Conservation (phyloP, 148 eudicot genomes). For the Nyssa sinensis region DNA sequence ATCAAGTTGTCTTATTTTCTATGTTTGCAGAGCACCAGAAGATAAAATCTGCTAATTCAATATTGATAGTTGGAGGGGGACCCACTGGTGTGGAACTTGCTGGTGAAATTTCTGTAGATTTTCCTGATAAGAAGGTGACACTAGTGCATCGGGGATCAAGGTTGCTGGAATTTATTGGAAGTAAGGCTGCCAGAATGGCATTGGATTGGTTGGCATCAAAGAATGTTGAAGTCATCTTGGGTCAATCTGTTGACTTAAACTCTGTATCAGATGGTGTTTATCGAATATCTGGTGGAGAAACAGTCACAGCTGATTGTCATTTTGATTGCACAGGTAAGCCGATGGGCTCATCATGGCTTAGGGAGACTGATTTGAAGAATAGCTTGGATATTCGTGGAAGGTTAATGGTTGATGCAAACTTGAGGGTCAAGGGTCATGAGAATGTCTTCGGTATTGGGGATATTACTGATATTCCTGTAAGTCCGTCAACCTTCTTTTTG, state of each 20-base stretch:
- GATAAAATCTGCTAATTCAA: constrained; percentile 35
- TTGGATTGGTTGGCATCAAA: constrained; percentile 45
- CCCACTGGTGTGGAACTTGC: constrained; percentile 67
- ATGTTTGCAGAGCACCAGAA: constrained; percentile 31
- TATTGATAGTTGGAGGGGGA: constrained; percentile 59
- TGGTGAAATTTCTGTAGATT: constrained; percentile 47
- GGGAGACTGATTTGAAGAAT: constrained; percentile 33
- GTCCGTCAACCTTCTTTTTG: constrained; percentile 6
- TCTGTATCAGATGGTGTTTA: constrained; percentile 36
- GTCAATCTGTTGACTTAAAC: constrained; percentile 33
- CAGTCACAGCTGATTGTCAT: constrained; percentile 42
- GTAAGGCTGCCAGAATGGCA: constrained; percentile 40
- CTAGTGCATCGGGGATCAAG: constrained; percentile 51
- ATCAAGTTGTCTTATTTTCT: constrained; percentile 1
- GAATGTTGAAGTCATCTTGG: constrained; percentile 48
- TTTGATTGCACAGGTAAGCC: constrained; percentile 47
- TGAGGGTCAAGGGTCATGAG: constrained; percentile 42
- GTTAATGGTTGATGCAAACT: constrained; percentile 40
- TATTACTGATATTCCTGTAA: constrained; percentile 46
- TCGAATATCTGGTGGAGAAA: constrained; percentile 47
- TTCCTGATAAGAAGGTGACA: constrained; percentile 50
- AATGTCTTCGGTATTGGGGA: constrained; percentile 64
- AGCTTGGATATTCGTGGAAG: constrained; percentile 43
- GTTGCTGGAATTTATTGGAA: constrained; percentile 51
- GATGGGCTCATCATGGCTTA: constrained; percentile 51